Percentiles rank a stretch among this genome's conserved stretches.
Evolutionary conservation across 768 basidiomycete genomes (phyloP).

Genomic region (Trametes elegans): DNA sequence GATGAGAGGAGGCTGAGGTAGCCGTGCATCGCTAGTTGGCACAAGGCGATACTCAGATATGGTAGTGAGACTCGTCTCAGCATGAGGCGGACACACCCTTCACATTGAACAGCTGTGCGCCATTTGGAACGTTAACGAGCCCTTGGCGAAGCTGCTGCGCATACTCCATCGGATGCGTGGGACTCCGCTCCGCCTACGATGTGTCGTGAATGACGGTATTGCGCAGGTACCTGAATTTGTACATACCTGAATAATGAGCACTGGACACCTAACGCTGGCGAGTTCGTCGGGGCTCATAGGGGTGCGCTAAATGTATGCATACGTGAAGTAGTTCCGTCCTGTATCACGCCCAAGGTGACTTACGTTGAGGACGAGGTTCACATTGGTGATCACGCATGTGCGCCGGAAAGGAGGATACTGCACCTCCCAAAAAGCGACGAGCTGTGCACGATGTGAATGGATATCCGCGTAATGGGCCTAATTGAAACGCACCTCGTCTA

Average conservation of each 20-base stretch:
- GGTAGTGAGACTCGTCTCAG: background rate
- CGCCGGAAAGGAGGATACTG: conserved; percentile 53
- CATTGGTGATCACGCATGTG: conserved; percentile 48
- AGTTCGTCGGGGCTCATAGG: conserved; percentile 48
- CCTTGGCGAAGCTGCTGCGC: conserved; percentile 53
- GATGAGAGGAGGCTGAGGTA: conserved; percentile 55
- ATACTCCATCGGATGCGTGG: conserved; percentile 50
- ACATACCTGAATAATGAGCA: conserved; percentile 64
- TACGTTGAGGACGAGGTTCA: conserved; percentile 62
- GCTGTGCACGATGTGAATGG: conserved; percentile 35
- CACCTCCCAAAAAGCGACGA: conserved; percentile 65
- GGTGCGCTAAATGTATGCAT: conserved; percentile 54
- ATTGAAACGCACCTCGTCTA: conserved; percentile 55
- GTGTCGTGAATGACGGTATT: background rate
- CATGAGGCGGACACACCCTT: conserved; percentile 44
- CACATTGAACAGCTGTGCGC: conserved; percentile 54
- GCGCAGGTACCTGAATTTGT: background rate
- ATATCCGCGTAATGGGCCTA: background rate
- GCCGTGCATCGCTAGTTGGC: conserved; percentile 34
- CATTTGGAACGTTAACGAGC: conserved; percentile 47
- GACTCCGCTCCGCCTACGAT: conserved; percentile 57
- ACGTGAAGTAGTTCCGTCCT: background rate
- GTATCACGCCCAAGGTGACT: conserved; percentile 22
- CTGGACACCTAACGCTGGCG: conserved; percentile 56
- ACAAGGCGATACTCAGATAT: background rate